Percentiles rank a stretch among this genome's conserved stretches.
These are phyloP conservation scores for Entomortierella beljakovae DNA, from an alignment of 192 early-diverging fungal genomes.

Conservation along the genomic window DNA sequence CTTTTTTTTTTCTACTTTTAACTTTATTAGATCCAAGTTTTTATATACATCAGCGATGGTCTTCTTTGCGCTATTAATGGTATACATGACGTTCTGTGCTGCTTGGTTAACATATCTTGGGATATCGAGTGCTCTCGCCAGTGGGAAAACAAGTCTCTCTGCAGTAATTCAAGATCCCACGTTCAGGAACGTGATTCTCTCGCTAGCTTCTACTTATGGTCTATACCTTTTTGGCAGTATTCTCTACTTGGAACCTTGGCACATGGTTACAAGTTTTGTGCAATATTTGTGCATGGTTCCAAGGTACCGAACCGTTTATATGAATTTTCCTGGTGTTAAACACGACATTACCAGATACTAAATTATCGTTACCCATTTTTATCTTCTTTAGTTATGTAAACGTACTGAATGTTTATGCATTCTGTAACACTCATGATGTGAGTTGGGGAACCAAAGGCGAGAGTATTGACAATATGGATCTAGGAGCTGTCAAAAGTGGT, in stretches of 20 bases:
- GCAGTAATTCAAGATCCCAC: slow-evolving; percentile 75
- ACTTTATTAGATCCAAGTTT: slow-evolving; percentile 63
- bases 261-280: slow-evolving; percentile 79
- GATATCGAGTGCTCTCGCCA: slow-evolving; percentile 68
- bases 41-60: slow-evolving; percentile 81
- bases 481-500: slow-evolving; percentile 81
- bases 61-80: slow-evolving; percentile 91
- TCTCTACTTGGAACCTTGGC: slow-evolving; percentile 82
- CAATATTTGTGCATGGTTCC: slow-evolving; percentile 83
- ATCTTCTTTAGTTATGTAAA: slow-evolving; percentile 75
- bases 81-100: slow-evolving; percentile 85
- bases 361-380: slow-evolving; percentile 31
- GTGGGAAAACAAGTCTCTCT: slow-evolving; percentile 67
- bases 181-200: slow-evolving; percentile 73
- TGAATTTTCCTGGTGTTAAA: background rate
- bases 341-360: background rate
- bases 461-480: slow-evolving; percentile 72
- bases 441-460: slow-evolving; percentile 97
- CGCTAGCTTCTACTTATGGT: slow-evolving; percentile 74
- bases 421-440: slow-evolving; percentile 67
- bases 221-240: slow-evolving; percentile 73
- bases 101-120: slow-evolving; percentile 73
- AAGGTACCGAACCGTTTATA: slow-evolving; percentile 54
- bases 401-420: slow-evolving; percentile 83
- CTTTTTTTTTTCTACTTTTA: background rate